Evolutionary conservation across 345 rosid species (phyloP).

Genomic region (Citrus unshiu): DNA sequence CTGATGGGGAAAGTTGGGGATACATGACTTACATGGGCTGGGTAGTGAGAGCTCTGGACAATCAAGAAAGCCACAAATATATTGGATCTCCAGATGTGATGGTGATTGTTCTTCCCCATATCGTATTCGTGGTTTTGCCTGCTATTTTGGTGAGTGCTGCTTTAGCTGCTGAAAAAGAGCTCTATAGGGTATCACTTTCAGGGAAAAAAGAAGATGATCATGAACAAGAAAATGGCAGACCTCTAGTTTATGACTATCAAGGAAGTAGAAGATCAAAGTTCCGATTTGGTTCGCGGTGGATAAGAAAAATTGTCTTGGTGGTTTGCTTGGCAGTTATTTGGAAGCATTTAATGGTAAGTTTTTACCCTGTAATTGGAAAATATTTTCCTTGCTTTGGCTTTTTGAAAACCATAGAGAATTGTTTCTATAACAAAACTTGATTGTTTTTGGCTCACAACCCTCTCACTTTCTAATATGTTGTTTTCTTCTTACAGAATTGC

Average conservation of each 20-base stretch:
- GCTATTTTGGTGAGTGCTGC: slow-evolving; percentile 44
- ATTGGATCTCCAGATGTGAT: slow-evolving; percentile 79
- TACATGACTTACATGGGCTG: slow-evolving; percentile 92
- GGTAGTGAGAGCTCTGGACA: slow-evolving; percentile 42
- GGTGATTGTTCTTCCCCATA: slow-evolving; percentile 83
- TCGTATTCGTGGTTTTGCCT: slow-evolving; percentile 64
- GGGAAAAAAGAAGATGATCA: slow-evolving; percentile 80
- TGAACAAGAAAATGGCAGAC: slow-evolving; percentile 27
- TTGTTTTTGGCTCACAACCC: background rate
- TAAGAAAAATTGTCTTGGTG: slow-evolving; percentile 51
- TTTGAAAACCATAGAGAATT: background rate
- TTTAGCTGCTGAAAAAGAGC: slow-evolving; percentile 68
- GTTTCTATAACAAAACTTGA: background rate
- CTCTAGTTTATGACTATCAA: slow-evolving; percentile 12
- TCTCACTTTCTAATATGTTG: slow-evolving; percentile 4
- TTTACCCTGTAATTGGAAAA: background rate
- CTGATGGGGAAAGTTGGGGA: slow-evolving; percentile 42
- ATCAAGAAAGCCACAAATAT: slow-evolving; percentile 38
- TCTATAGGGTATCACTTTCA: slow-evolving; percentile 44
- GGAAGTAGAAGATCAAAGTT: slow-evolving; percentile 26
- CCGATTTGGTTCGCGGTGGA: slow-evolving; percentile 34
- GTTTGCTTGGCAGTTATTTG: slow-evolving; percentile 62
- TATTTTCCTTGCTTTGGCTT: background rate
- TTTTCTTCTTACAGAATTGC: slow-evolving; percentile 52
- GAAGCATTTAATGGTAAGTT: slow-evolving; percentile 73